Base-by-base conservation (phyloP, 2,329 filamentous ascomycete genomes). In the Apiospora arundinis region DNA sequence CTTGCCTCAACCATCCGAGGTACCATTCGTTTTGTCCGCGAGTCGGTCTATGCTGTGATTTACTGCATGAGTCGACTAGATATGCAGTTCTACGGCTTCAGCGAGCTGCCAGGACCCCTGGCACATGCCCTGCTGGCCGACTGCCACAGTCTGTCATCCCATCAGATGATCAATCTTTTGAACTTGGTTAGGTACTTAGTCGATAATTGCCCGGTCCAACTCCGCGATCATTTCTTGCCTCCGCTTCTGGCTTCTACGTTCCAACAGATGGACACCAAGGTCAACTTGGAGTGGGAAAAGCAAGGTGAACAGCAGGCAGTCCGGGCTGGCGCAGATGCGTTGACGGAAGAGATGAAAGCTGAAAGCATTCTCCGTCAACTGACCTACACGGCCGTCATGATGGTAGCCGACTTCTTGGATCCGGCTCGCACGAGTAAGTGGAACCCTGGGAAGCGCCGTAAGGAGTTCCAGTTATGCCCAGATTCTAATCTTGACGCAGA, bases 291-390 rank as follows among this genome's bases (percentile, higher is more conserved):
- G 80, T 99, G 96, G 96, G 90, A 92, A 73, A 90, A 90, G 74
- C 90, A 98, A 71, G 89, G 91, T 78, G 83, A 88, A 74, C 84
- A 90, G 74, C 88, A 92, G 75, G 85, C 84, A 25, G 84, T 90
- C 16, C 88, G 89, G 56, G 88, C 91, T 1, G 91, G 91, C 4
- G 91, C 92, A 25, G 94, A 95, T 70, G 93, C 93, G 72, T 84
- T 99, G 69, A 93, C 93, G 1, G 95, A 98, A 75, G 96, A 99
- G 83, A 99, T 99, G 96, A 97, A 98, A 82, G 92, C 94, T 8
- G 96, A 99, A 81, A 98, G 95, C 78, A 97, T 99, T 42, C 85
- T 99, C 65, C 91, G 96, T 25, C 95, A 98, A 80, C 88, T 98
- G 68, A 98, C 95, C 0, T 96, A 97, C 81, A 94, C 94, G 4